Evolutionary conservation across 352 stramenopile genomes (phyloP), one percentile per base, ranked within the genome.

Genomic region (Globisporangium parvum): DNA sequence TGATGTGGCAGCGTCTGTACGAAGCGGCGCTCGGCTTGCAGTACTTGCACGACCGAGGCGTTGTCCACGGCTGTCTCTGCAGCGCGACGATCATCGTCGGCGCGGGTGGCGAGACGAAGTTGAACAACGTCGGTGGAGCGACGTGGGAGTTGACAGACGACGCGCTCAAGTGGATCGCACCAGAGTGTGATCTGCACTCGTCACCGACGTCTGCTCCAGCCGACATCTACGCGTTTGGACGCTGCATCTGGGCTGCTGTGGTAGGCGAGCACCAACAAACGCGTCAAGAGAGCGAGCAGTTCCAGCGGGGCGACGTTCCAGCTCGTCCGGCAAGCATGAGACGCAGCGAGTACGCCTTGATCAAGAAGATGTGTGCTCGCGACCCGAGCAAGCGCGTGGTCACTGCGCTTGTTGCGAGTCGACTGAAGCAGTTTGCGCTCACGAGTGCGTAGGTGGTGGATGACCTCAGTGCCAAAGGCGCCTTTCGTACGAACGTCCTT

Each of bases 201-300:
- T 64, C 12, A 15, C 42, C 11, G 20, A 21, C 56, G 47, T 14
- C 64, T 6, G 31, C 31, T 1, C 31, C 5, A 35, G 31, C 46
- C 11, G 67, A 74, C n/a, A 21, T 71, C 21, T 74, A 69, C 28
- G 60, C 60, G 21, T 59, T 71, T 18, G 63, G 59, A 1, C 65
- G 67, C 51, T 62, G 55, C 48, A 45, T 70, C 9, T 11, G 55
- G 14, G 51, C 51, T 12, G 56, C 41, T 2, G 35, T 57, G 64
- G 45, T 53, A n/a, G 12, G 18, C 21, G 8, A 58, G 33, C 2
- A 54, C 28, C 21, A n/a, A n/a, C 33, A 9, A 58, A n/a, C n/a
- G n/a, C n/a, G n/a, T n/a, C n/a, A n/a, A n/a, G n/a, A n/a, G n/a
- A n/a, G n/a, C n/a, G n/a, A n/a, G n/a, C n/a, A n/a, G n/a, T n/a